A percentile compares a stretch with the other conserved stretches of the same genome.
Evolutionary conservation across 1,139 yeast genomes (phyloP).

Genomic region (Sugiyamaella novakii): DNA sequence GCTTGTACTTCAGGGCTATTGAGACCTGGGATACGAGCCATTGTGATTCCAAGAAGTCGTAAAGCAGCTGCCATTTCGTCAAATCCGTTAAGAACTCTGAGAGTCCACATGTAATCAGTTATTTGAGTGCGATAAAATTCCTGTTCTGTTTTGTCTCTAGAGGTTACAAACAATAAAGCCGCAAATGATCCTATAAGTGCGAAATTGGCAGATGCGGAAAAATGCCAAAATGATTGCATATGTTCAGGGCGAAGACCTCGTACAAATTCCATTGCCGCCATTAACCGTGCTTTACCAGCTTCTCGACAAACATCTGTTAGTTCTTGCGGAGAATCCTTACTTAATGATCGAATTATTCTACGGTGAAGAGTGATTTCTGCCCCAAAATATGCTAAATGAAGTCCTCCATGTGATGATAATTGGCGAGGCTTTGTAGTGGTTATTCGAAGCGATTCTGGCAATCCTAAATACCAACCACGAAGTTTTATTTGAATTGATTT

Average conservation of each 20-base stretch:
- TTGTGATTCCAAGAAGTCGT: conserved; percentile 55
- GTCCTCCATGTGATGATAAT: conserved; percentile 62
- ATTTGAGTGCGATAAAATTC: conserved; percentile 65
- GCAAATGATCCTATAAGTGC: conserved; percentile 87
- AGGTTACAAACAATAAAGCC: conserved; percentile 56
- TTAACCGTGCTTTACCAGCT: conserved; percentile 78
- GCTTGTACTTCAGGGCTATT: conserved; percentile 15
- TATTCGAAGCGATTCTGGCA: conserved; percentile 65
- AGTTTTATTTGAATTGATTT: conserved; percentile 82
- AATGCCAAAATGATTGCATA: conserved; percentile 85
- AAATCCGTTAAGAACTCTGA: conserved; percentile 73
- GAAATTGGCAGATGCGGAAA: conserved; percentile 74
- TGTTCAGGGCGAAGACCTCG: conserved; percentile 77
- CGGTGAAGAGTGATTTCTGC: conserved; percentile 84
- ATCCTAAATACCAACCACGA: conserved; percentile 80
- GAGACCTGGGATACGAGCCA: conserved; percentile 32
- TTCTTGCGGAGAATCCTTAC: conserved; percentile 58
- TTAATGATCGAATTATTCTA: conserved; percentile 62
- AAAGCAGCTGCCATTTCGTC: conserved; percentile 74
- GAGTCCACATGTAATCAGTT: conserved; percentile 71
- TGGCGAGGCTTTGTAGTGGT: conserved; percentile 24
- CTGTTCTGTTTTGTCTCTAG: conserved; percentile 54
- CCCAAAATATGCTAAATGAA: conserved; percentile 83
- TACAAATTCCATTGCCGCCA: conserved; percentile 81
- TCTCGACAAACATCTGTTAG: conserved; percentile 73